Percentiles rank a stretch among this genome's conserved stretches.
phyloP scores from a whole-genome alignment of 2,329 filamentous ascomycete species.

The Monosporascus sp. region DNA sequence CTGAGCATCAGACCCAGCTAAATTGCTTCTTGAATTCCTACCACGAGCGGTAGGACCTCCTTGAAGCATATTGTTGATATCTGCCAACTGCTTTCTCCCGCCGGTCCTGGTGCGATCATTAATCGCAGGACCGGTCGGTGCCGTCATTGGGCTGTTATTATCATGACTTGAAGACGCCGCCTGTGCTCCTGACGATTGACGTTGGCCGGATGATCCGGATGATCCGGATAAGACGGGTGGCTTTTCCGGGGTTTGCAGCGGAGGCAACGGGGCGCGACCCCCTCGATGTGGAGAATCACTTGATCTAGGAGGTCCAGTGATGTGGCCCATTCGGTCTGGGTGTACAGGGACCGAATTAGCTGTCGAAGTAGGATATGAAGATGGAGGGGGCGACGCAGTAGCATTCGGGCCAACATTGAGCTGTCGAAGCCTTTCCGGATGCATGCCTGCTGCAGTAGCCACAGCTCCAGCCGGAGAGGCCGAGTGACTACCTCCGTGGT shows the following conservation, averaged over 20 bases:
- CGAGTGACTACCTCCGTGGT: conserved; percentile 12
- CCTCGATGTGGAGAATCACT: conserved; percentile 19
- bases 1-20: conserved; percentile 52
- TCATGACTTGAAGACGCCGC: conserved; percentile 17
- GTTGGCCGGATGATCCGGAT: conserved; percentile 14
- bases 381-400: conserved; percentile 14
- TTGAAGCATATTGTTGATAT: conserved; percentile 55
- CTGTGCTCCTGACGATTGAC: conserved; percentile 17
- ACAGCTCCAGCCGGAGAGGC: conserved; percentile 17
- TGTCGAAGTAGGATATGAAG: conserved; percentile 16
- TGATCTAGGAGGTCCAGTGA: conserved; percentile 20
- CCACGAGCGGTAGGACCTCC: conserved; percentile 32
- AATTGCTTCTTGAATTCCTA: conserved; percentile 34
- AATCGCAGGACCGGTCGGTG: conserved; percentile 28
- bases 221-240: conserved; percentile 22
- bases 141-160: conserved; percentile 21
- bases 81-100: conserved; percentile 49
- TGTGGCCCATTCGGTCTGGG: conserved; percentile 38
- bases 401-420: conserved; percentile 14
- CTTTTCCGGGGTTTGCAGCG: conserved; percentile 28
- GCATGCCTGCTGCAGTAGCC: conserved; percentile 21
- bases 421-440: conserved; percentile 27
- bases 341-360: conserved; percentile 27
- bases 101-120: conserved; percentile 32
- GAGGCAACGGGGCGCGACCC: conserved; percentile 21